These are phyloP conservation scores for Teratosphaeria viscida DNA, from an alignment of 2,329 filamentous ascomycete species.

Conservation along the genomic window DNA sequence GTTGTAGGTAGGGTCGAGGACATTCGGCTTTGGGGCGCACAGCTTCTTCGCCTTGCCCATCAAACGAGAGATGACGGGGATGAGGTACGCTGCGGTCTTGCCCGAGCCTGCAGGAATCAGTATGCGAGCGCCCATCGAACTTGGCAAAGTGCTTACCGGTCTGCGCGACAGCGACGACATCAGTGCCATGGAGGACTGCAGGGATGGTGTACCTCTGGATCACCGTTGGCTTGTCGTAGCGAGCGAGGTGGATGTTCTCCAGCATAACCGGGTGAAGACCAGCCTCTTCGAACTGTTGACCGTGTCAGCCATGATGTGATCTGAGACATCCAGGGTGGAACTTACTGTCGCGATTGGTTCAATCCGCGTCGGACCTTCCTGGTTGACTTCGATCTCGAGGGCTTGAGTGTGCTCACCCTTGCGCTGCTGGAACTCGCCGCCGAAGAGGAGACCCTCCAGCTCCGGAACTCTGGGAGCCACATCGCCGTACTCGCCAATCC, in stretches of 20 bases:
- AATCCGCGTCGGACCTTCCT: conserved; percentile 40
- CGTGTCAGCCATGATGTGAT: too few relatives aligned
- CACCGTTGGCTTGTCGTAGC: conserved; percentile 65
- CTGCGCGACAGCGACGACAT: conserved; percentile 83
- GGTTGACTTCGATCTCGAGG: conserved; percentile 39
- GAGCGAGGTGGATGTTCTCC: conserved; percentile 62
- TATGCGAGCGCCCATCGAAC: not conserved
- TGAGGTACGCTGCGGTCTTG: conserved; percentile 86
- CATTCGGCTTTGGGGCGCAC: conserved; percentile 62
- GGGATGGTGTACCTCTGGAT: conserved; percentile 83
- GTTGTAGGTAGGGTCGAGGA: conserved; percentile 35
- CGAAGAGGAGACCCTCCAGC: conserved; percentile 69
- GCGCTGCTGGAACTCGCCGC: conserved; percentile 39
- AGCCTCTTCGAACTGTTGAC: conserved; percentile 55
- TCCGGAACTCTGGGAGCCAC: conserved; percentile 60
- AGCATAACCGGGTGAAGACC: conserved; percentile 78
- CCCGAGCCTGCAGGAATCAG: conserved; percentile 61
- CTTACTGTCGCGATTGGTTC: conserved; percentile 42
- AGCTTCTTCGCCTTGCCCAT: conserved; percentile 95
- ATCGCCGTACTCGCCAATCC: conserved; percentile 77
- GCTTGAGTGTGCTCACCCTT: conserved; percentile 58
- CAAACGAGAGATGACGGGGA: conserved; percentile 78
- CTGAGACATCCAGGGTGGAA: conserved; percentile 2
- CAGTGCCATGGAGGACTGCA: conserved; percentile 62
- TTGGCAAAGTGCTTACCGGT: conserved; percentile 54